Percentiles rank a stretch among this genome's conserved stretches.
These are phyloP conservation scores for Carpinus viminea DNA, from an alignment of 306 rosid genomes.

Conservation along the genomic window DNA sequence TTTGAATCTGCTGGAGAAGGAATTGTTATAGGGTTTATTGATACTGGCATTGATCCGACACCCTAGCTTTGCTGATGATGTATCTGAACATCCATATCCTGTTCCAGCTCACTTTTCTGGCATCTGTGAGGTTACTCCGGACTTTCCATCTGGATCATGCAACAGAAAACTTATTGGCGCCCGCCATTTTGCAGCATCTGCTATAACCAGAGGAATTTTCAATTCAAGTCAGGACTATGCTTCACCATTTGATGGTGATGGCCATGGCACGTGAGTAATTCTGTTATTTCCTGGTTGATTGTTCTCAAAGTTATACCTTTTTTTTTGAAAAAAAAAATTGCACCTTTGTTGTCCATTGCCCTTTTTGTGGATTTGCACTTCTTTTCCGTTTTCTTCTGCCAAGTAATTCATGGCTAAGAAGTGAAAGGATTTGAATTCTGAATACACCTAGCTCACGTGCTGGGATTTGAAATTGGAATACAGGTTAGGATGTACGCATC, in stretches of 20 bases:
- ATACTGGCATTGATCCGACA: constrained; percentile 96
- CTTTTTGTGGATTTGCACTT: not conserved
- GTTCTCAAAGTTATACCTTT: constrained; percentile 9
- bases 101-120: constrained; percentile 88
- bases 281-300: constrained; percentile 17
- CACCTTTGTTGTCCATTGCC: not conserved
- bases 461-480: not conserved
- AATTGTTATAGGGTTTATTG: constrained; percentile 81
- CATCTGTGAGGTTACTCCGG: constrained; percentile 88
- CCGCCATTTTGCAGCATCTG: constrained; percentile 97
- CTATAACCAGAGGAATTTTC: constrained; percentile 94
- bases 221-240: constrained; percentile 84
- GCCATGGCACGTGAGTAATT: constrained; percentile 97
- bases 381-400: not conserved
- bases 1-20: constrained; percentile 90
- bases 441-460: not conserved
- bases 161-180: constrained; percentile 97
- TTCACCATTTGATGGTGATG: constrained; percentile 96
- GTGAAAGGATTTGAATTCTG: not conserved
- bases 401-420: not conserved
- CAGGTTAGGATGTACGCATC: not conserved
- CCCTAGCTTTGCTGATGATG: constrained; percentile 69
- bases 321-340: not conserved
- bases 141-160: constrained; percentile 98
- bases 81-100: constrained; percentile 55